A percentile compares a stretch with the other conserved stretches of the same genome.
Evolutionary conservation across 257 asterid genomes (phyloP).

Genomic region (Galeopsis tetrahit): DNA sequence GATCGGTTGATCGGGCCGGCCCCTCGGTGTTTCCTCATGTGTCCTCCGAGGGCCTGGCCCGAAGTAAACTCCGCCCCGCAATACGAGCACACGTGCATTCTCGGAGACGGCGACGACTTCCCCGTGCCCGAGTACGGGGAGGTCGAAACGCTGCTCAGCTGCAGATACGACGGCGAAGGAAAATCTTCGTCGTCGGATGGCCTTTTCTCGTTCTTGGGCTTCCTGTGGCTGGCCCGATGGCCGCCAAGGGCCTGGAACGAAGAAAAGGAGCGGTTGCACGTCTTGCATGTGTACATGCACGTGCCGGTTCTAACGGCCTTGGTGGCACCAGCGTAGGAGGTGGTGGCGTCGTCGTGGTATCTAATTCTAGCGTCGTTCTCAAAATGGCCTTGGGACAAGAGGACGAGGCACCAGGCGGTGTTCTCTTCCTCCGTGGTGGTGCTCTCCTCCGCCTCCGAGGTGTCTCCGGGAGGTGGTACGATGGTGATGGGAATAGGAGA

Average conservation of each 20-base stretch:
- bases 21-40: conserved; percentile 68
- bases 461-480: conserved; percentile 1
- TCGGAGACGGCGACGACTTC: conserved; percentile 45
- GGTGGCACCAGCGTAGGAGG: conserved; percentile 3
- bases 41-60: conserved; percentile 77
- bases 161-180: conserved; percentile 53
- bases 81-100: conserved; percentile 59
- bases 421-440: conserved; percentile 58
- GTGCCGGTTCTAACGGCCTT: conserved; percentile 9
- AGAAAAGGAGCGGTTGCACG: conserved; percentile 57
- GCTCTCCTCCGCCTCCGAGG: conserved; percentile 40
- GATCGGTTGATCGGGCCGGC: conserved; percentile 34
- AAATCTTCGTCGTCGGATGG: conserved; percentile 50
- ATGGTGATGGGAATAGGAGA: conserved; percentile 53
- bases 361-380: background rate
- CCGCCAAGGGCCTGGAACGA: conserved; percentile 84
- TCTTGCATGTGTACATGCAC: conserved; percentile 63
- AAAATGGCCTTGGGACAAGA: conserved; percentile 51
- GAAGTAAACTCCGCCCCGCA: conserved; percentile 72
- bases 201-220: conserved; percentile 46
- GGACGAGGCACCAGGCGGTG: conserved; percentile 63
- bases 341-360: conserved; percentile 5
- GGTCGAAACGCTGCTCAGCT: conserved; percentile 46
- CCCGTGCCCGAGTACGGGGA: conserved; percentile 27
- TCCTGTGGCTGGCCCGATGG: conserved; percentile 76